A percentile compares a stretch with the other conserved stretches of the same genome.
phyloP scores from a whole-genome alignment of 345 rosid genomes.

The Boechera stricta region DNA sequence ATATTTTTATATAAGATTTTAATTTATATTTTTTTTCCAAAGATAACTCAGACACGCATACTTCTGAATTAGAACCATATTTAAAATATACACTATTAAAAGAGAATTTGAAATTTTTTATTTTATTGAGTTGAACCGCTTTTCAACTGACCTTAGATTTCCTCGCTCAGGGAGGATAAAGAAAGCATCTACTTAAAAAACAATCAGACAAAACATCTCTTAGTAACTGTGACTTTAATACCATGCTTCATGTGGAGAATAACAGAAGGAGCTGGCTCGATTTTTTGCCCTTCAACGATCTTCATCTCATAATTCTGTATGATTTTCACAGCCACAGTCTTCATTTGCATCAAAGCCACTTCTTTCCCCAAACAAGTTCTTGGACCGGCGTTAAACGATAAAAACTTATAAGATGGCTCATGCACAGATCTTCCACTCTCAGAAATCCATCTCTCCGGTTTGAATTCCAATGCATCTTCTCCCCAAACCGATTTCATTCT shows the following conservation, averaged over 20 bases:
- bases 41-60: no score
- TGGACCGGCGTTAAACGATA: constrained; percentile 47
- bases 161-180: not conserved
- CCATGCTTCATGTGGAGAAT: constrained; percentile 43
- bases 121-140: not conserved
- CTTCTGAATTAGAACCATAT: no score
- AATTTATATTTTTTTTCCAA: no score
- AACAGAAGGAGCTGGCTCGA: constrained; percentile 42
- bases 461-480: constrained; percentile 43
- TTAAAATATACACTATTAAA: no score
- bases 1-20: no score
- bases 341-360: constrained; percentile 44
- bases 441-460: constrained; percentile 50
- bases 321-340: constrained; percentile 34
- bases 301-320: constrained; percentile 37
- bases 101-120: not conserved
- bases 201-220: constrained; percentile 27
- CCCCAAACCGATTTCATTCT: constrained; percentile 49
- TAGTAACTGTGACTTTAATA: constrained; percentile 39
- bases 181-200: constrained; percentile 1
- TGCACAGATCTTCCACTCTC: constrained; percentile 38
- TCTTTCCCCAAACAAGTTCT: constrained; percentile 47
- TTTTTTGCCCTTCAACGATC: constrained; percentile 30
- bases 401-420: constrained; percentile 49
- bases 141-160: not conserved